Evolutionary conservation across 768 basidiomycete species (phyloP), one percentile per base, ranked within the genome.

Genomic region (Pholiota microspora): DNA sequence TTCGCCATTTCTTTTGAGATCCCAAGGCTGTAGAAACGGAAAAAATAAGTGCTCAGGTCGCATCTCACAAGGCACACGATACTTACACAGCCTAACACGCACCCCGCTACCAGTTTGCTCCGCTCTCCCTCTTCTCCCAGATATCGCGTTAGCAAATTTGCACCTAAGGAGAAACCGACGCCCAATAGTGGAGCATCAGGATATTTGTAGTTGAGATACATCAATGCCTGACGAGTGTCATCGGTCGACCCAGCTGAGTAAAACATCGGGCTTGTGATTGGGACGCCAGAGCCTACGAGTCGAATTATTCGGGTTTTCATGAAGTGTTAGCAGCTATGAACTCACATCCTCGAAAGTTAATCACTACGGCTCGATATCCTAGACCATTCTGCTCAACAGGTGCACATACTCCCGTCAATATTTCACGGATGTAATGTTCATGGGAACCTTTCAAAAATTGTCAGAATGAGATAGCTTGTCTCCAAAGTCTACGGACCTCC

Each of bases 321-420:
- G n/a, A n/a, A n/a, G n/a, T n/a, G n/a, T n/a, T n/a, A n/a, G n/a
- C n/a, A n/a, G n/a, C n/a, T n/a, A n/a, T n/a, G n/a, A n/a, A 78
- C 87, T 64, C 63, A 89, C 93, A 95, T 63, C 94, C 94, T 62
- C 94, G 82, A 71, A 89, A 94, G 71, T 95, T 96, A 65, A 95
- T 79, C 7, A 97, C 92, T 9, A 91, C 86, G 2, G 82, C 94
- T 55, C 96, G 79, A 69, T 90, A 95, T 10, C 94, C 94, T 47
- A 96, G 74, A 1, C 95, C 95, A 16, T 90, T 92, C 59, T 88
- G 74, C 31, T 79, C 77, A 7, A 84, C 77, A 25, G 89, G 79
- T 23, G 76, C 74, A 65, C 86, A 86, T 9, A 86, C 87, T 53
- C 83, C 85, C 42, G 81, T 79, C 5, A 98, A 73, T 38, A 97